Base-by-base conservation (phyloP, 1,284 basidiomycete species). In the Rhodofomes roseus region DNA sequence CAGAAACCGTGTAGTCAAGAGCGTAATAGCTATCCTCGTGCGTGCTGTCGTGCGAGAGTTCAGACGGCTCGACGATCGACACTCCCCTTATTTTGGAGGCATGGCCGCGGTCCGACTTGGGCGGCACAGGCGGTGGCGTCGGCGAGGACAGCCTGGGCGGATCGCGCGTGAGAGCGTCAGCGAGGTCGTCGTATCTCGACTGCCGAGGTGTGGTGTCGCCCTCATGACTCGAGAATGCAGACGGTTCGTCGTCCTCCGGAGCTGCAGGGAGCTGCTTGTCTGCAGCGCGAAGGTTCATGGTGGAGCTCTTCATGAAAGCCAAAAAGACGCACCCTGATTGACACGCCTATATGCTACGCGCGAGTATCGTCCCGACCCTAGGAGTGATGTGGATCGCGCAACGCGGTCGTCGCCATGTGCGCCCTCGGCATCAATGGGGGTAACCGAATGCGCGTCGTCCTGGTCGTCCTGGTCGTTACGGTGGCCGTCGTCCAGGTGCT, bases 51-150 rank as follows among this genome's bases (percentile, higher is more conserved):
- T 64, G 63, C 40, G 62, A 65, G 57, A 61, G 54, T 55, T 66
- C 63, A 56, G 64, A 59, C 56, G 65, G 67, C 46, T 62, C 57
- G 37, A 63, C 22, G 52, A 65, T 65, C 37, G 63, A 65, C 20
- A 65, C 62, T 43, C 64, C 57, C 60, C 63, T 62, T 54, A 57
- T 27, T 37, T 46, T 61, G 60, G 56, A 48, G 50, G 36, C 54
- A 57, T 14, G 20, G 20, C 55, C 60, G 59, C 29, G 48, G 34
- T 55, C 60, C 2, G 54, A 37, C 54, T 65, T 65, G 34, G 63
- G 62, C 39, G 64, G 64, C 11, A 64, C 46, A 11, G 67, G 62
- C 6, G 65, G 63, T 27, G 65, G 64, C 54, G 55, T 44, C 23
- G 55, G 22, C 50, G 27, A 54, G 39, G 31, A 36, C 14, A 57